These are phyloP conservation scores for Condylostoma magnum DNA, from an alignment of 169 alveolate genomes.

Conservation along the genomic window DNA sequence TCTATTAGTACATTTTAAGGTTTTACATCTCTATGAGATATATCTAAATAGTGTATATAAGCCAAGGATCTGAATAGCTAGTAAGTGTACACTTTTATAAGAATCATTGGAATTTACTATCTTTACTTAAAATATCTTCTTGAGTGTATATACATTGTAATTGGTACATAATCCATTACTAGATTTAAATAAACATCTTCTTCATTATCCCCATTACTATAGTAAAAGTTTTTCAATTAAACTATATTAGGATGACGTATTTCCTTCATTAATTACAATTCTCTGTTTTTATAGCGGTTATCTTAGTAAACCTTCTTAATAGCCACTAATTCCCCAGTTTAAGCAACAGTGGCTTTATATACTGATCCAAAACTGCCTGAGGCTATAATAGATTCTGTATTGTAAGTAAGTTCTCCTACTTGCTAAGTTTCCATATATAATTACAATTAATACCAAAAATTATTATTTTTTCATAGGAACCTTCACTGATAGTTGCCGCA, in stretches of 20 bases:
- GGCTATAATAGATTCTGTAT: conserved; percentile 90
- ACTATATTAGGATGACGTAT: conserved; percentile 93
- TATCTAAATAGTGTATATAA: conserved; percentile 92
- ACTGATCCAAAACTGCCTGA: conserved; percentile 98
- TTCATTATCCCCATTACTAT: conserved; percentile 77
- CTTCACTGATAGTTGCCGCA: too few species aligned
- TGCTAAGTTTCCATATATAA: too few species aligned
- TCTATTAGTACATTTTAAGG: conserved; percentile 98
- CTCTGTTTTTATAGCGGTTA: conserved; percentile 95
- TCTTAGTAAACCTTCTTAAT: conserved; percentile 96
- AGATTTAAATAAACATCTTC: conserved; percentile 87
- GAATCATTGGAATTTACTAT: conserved; percentile 86
- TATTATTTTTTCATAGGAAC: too few species aligned
- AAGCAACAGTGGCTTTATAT: conserved; percentile 90
- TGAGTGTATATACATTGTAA: conserved; percentile 91
- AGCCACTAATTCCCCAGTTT: conserved; percentile 96
- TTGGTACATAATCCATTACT: conserved; percentile 98
- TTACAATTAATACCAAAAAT: too few species aligned
- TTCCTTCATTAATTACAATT: conserved; percentile 92
- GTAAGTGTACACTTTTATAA: conserved; percentile 93
- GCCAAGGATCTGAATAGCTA: conserved; percentile 94
- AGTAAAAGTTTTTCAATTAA: conserved; percentile 84
- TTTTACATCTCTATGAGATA: conserved; percentile 98
- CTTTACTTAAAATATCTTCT: conserved; percentile 86
- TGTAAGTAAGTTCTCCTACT: conserved; percentile 44